Evolutionary conservation across 345 rosid species (phyloP).

Genomic region (Psidium guajava): DNA sequence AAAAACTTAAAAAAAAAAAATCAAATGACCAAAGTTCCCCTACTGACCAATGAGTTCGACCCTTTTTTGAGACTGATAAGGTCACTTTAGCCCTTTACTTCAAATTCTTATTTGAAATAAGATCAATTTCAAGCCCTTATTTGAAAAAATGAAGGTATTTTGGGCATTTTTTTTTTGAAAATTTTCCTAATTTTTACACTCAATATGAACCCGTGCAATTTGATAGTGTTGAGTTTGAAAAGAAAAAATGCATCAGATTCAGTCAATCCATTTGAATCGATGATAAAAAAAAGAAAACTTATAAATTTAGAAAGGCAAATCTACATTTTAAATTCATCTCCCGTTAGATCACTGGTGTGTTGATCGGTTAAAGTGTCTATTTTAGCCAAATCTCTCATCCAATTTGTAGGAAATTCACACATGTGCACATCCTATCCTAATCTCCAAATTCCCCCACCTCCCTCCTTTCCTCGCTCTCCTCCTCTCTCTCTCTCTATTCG

Average conservation of each 20-base stretch:
- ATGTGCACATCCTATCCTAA: neutral
- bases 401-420: neutral
- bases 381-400: neutral
- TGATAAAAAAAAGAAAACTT: neutral
- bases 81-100: no score
- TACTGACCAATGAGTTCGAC: no score
- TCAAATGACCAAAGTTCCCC: no score
- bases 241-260: neutral
- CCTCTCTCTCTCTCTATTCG: neutral
- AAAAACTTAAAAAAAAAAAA: no score
- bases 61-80: no score
- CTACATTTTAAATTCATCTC: neutral
- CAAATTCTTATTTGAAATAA: no score
- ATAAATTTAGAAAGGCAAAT: neutral
- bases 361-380: neutral
- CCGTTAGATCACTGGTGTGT: rapidly evolving
- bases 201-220: neutral
- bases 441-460: neutral
- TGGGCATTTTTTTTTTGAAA: no score
- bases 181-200: neutral
- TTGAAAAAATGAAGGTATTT: no score
- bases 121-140: no score
- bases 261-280: neutral
- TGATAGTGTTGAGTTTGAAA: neutral
- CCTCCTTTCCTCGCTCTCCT: neutral